A percentile compares a stretch with the other conserved stretches of the same genome.
phyloP scores from a whole-genome alignment of 2,329 filamentous ascomycete genomes.

The Colletotrichum liriopes region DNA sequence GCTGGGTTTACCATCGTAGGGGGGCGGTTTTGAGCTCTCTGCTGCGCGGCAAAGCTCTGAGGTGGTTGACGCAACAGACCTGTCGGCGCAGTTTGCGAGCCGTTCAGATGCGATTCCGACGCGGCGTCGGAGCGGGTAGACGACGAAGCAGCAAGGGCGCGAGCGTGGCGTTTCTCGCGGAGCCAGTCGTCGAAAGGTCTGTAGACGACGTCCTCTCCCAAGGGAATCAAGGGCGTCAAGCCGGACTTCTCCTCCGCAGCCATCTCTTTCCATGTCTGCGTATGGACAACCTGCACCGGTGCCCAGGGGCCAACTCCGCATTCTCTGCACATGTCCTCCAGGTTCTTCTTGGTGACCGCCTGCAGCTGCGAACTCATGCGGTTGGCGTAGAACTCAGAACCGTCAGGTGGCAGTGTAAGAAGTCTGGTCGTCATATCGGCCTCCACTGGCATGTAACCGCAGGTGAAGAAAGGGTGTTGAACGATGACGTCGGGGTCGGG shows the following conservation, averaged over 20 bases:
- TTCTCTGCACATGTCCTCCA: constrained; percentile 70
- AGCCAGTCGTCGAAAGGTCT: constrained; percentile 75
- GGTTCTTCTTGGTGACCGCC: constrained; percentile 64
- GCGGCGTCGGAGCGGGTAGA: constrained; percentile 40
- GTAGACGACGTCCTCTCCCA: constrained; percentile 75
- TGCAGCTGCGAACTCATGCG: constrained; percentile 63
- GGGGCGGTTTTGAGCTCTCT: constrained; percentile 71
- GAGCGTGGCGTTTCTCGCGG: constrained; percentile 63
- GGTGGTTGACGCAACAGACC: constrained; percentile 68
- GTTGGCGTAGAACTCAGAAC: constrained; percentile 70
- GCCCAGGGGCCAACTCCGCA: constrained; percentile 73
- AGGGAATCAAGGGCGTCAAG: constrained; percentile 74
- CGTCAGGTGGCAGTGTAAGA: constrained; percentile 71
- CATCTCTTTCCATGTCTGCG: constrained; percentile 76
- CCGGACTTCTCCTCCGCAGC: constrained; percentile 78
- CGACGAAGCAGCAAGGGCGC: constrained; percentile 42
- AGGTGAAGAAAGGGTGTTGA: constrained; percentile 84
- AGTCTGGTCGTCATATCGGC: constrained; percentile 73
- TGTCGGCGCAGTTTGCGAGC: constrained; percentile 55
- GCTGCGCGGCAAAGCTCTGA: constrained; percentile 78
- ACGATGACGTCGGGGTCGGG: constrained; percentile 85
- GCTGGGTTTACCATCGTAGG: constrained; percentile 47
- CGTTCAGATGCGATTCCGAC: constrained; percentile 54
- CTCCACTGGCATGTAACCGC: constrained; percentile 79
- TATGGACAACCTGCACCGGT: constrained; percentile 62